A percentile compares a stretch with the other conserved stretches of the same genome.
Conservation (phyloP, 306 rosid species). For the Ziziphus jujuba region DNA sequence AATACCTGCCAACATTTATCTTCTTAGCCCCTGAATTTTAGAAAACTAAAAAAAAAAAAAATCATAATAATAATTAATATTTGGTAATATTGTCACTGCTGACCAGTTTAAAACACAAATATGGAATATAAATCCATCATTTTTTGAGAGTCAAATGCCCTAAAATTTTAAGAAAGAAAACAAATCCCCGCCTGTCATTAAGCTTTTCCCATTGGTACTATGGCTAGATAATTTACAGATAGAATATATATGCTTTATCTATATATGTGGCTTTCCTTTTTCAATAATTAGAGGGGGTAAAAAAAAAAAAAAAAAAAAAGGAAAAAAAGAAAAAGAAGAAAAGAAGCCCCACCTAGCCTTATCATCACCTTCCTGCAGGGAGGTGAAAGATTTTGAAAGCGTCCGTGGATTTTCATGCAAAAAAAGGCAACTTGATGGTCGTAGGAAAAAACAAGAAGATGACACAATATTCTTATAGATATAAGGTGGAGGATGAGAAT, state of each 20-base stretch:
- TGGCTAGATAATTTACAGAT: neutral
- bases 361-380: conserved; percentile 18
- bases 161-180: conserved; percentile 22
- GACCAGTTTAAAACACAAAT: conserved; percentile 22
- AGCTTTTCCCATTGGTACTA: neutral
- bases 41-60: too few relatives aligned
- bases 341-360: neutral
- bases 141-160: conserved; percentile 25
- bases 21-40: conserved; percentile 16
- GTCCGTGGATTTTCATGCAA: conserved; percentile 34
- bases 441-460: conserved; percentile 38
- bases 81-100: conserved; percentile 32
- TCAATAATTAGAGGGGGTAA: neutral
- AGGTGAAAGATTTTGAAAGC: conserved; percentile 30
- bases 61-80: too few relatives aligned
- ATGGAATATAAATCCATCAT: conserved; percentile 9
- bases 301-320: conserved; percentile 6
- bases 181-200: conserved; percentile 26
- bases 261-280: neutral
- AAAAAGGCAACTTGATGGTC: conserved; percentile 22
- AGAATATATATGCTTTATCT: neutral
- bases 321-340: too few relatives aligned
- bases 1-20: conserved; percentile 27
- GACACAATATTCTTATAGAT: conserved; percentile 16
- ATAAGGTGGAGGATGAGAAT: conserved; percentile 27